Evolutionary conservation across 768 basidiomycete genomes (phyloP), one percentile per base, ranked within the genome.

Genomic region (Floccularia luteovirens): DNA sequence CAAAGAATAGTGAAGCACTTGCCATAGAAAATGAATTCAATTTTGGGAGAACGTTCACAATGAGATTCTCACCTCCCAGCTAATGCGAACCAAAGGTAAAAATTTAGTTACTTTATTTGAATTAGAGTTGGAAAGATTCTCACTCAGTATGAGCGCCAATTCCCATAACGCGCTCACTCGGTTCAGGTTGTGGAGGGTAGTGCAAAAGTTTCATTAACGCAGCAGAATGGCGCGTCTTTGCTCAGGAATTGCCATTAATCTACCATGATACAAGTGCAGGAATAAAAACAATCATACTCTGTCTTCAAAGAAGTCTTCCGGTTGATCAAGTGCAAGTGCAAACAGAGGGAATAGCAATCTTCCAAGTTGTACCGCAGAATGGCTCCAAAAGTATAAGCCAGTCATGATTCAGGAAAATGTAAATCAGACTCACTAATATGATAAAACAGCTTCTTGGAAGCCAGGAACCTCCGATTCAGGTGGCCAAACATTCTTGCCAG

Each of bases 1-100:
- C 81, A 87, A 1, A 96, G 72, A 25, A 94, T 84, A 0, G 90
- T 91, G 57, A 92, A 90, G 55, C 85, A 87, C 82, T 90, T 38
- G 10, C 11, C 11, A n/a, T 25, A 14, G 4, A 38, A 25, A 16
- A 21, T 31, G 8, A 7, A 31, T 7, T 28, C n/a, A 12, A 12
- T 17, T 21, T 41, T 34, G 13, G 2, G 43, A 5, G 13, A 34
- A 38, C 2, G 28, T n/a, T n/a, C 35, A 28, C 13, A 12, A 37
- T 5, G n/a, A 31, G 30, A n/a, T 27, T 17, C 52, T 42, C 41
- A 67, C 67, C 58, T 71, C 69, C 64, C 64, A 72, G 41, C 69
- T 72, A 24, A 17, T 19, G 19, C 21, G 28, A 16, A 32, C 43
- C 12, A 40, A 30, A 28, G n/a, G 25, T 31, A 10, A 23, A n/a